phyloP scores from a whole-genome alignment of 768 basidiomycete genomes.

The Termitomyces heimii region DNA sequence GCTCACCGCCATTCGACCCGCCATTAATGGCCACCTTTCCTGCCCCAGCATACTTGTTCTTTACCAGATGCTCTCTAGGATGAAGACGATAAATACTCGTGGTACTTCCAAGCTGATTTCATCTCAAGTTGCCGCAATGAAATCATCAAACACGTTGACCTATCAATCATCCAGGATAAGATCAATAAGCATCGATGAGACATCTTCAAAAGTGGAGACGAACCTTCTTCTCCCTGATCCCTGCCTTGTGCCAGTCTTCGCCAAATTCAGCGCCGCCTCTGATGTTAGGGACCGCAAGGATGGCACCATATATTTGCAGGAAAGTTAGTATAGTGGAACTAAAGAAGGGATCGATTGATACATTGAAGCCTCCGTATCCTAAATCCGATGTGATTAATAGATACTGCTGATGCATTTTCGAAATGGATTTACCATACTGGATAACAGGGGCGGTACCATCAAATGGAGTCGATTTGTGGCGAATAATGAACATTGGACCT shows the following conservation, averaged over 20 bases:
- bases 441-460: conserved; percentile 75
- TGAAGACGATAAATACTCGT: not conserved
- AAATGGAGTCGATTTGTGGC: conserved; percentile 60
- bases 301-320: conserved; percentile 61
- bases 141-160: conserved; percentile 78
- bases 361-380: conserved; percentile 82
- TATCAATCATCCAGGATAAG: conserved; percentile 17
- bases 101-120: not conserved
- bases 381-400: not conserved
- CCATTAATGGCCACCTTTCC: conserved; percentile 77
- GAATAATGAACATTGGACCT: conserved; percentile 83
- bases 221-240: conserved; percentile 66
- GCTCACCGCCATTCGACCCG: conserved; percentile 73
- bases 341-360: conserved; percentile 69
- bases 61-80: conserved; percentile 61
- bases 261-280: conserved; percentile 77
- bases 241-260: conserved; percentile 78
- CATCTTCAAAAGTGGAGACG: not conserved
- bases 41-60: conserved; percentile 60
- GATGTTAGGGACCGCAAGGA: conserved; percentile 55
- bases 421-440: conserved; percentile 55
- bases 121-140: conserved; percentile 71
- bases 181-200: conserved; percentile 1
- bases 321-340: conserved; percentile 67
- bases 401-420: not conserved